phyloP scores from a whole-genome alignment of 768 basidiomycete species.

The Tulasnella sp. region DNA sequence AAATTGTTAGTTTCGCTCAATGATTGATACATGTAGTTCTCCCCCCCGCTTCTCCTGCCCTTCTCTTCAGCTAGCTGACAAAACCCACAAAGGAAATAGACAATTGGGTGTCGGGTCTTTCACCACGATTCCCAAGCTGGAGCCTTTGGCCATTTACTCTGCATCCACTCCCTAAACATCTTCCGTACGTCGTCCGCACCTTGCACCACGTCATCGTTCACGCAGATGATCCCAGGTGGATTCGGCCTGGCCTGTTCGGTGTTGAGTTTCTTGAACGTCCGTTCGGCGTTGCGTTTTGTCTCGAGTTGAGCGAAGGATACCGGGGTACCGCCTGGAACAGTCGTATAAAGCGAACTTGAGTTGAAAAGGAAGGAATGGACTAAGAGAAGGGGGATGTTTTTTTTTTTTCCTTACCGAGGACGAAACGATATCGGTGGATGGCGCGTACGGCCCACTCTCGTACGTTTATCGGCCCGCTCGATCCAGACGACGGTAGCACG shows the following conservation, averaged over 20 bases:
- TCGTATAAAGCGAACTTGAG: not conserved
- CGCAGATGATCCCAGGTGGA: slow-evolving; percentile 10
- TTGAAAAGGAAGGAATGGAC: no score
- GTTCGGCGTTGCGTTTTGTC: not conserved
- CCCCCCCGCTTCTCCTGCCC: no score
- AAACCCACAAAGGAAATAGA: no score
- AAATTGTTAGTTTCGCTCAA: no score
- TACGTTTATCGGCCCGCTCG: no score
- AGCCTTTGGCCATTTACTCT: slow-evolving; percentile 5
- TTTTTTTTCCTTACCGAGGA: no score
- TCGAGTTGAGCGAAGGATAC: slow-evolving; percentile 10
- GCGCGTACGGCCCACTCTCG: slow-evolving; percentile 11
- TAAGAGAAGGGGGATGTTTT: no score
- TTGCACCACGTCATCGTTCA: slow-evolving; percentile 17
- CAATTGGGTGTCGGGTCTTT: no score
- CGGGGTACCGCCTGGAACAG: slow-evolving; percentile 11
- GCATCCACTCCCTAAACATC: slow-evolving; percentile 14
- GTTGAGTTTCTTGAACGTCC: not conserved
- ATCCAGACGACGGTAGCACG: not conserved
- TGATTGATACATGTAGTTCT: no score
- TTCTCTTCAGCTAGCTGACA: no score
- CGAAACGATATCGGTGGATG: slow-evolving; percentile 16
- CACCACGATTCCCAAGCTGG: slow-evolving; percentile 15
- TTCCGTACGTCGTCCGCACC: not conserved
- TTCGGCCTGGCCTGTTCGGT: not conserved